These are phyloP conservation scores for Pinus albicaulis DNA, from an alignment of 75 land plant genomes.

Conservation along the genomic window DNA sequence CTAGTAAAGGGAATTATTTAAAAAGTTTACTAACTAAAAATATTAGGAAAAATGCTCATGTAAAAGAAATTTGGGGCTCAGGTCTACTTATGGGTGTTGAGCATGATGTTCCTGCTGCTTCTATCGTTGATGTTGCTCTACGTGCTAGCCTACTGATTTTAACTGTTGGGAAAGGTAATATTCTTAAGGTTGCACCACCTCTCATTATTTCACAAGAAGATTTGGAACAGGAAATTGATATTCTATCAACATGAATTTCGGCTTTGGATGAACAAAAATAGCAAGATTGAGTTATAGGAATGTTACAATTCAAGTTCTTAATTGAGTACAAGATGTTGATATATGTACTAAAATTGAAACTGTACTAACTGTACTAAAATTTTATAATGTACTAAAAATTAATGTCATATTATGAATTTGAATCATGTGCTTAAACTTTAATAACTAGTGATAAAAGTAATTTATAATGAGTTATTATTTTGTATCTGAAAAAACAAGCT, in stretches of 20 bases:
- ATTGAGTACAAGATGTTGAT: no score
- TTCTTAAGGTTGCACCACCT: constrained; percentile 85
- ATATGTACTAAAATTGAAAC: no score
- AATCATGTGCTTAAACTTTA: no score
- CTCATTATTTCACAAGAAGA: constrained; percentile 77
- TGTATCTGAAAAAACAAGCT: no score
- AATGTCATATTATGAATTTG: no score
- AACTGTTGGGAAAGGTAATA: constrained; percentile 83
- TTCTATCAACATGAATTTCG: constrained; percentile 39
- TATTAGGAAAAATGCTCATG: constrained; percentile 54
- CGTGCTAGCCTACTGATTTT: constrained; percentile 64
- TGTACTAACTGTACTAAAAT: no score
- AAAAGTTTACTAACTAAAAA: constrained; percentile 37
- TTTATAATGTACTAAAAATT: no score
- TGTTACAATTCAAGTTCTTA: no score
- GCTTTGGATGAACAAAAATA: constrained; percentile 27
- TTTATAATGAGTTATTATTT: no score
- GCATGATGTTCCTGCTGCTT: constrained; percentile 64
- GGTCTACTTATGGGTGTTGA: constrained; percentile 90
- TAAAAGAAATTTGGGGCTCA: constrained; percentile 78
- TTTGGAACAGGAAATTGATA: constrained; percentile 50
- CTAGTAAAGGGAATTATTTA: constrained; percentile 61
- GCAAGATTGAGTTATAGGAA: background rate
- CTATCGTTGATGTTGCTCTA: constrained; percentile 68
- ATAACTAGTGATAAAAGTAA: no score